Conservation (phyloP, 495 filamentous ascomycete genomes). For the Hypoxylon cercidicola region DNA sequence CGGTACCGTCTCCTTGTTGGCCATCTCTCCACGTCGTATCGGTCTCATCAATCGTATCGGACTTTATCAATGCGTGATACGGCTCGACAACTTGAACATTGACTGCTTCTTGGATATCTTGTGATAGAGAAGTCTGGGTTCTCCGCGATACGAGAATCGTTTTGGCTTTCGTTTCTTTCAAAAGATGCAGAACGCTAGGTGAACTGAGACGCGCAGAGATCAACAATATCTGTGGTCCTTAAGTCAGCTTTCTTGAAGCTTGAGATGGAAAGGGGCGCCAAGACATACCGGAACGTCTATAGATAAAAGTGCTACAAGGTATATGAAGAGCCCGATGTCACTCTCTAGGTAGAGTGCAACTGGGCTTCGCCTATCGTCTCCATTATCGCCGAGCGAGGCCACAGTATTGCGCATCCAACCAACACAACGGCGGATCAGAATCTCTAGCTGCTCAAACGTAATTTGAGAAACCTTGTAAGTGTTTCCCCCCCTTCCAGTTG, state of each 20-base stretch:
- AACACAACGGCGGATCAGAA: constrained; percentile 4
- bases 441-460: constrained; percentile 12
- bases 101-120: constrained; percentile 2
- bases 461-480: constrained; percentile 2
- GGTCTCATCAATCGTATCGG: neutral
- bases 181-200: constrained; percentile 40
- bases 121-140: constrained; percentile 12
- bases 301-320: constrained; percentile 44
- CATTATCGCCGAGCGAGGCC: constrained; percentile 2
- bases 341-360: constrained; percentile 52
- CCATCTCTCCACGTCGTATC: neutral
- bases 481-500: neutral
- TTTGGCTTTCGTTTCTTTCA: constrained; percentile 35
- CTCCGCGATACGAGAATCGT: constrained; percentile 41
- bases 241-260: neutral
- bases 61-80: constrained; percentile 11
- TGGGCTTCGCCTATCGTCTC: constrained; percentile 27
- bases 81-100: constrained; percentile 8
- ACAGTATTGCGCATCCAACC: constrained; percentile 11
- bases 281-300: constrained; percentile 44
- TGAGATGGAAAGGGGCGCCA: neutral
- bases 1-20: constrained; percentile 36
- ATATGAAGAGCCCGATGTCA: constrained; percentile 45
- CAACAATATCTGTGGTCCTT: constrained; percentile 30
- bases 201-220: constrained; percentile 48